Evolutionary conservation across 495 filamentous ascomycete genomes (phyloP).

Genomic region (Aspergillus diversus): DNA sequence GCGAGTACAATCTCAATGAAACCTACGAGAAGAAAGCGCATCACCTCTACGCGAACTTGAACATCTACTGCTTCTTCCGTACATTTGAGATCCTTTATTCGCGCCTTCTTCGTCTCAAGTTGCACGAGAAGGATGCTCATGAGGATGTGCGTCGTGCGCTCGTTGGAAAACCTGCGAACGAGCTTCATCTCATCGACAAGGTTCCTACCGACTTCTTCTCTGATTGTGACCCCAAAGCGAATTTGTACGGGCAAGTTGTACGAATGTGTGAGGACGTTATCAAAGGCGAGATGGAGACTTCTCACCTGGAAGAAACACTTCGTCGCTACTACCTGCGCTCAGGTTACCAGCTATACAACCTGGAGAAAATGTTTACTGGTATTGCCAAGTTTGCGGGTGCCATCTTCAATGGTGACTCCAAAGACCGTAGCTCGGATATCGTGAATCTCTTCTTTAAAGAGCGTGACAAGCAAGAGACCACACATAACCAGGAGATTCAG

Average conservation of each 20-base stretch:
- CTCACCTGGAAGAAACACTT: conserved; percentile 82
- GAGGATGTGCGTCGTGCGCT: conserved; percentile 69
- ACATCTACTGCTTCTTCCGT: conserved; percentile 90
- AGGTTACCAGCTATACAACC: conserved; percentile 88
- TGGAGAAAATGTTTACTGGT: conserved; percentile 79
- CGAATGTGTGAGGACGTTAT: conserved; percentile 70
- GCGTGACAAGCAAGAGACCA: conserved; percentile 77
- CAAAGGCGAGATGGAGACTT: conserved; percentile 75
- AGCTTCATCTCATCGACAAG: conserved; percentile 76
- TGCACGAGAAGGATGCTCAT: conserved; percentile 69
- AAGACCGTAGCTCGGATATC: conserved; percentile 89
- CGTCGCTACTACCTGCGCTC: conserved; percentile 84
- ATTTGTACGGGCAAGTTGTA: conserved; percentile 71
- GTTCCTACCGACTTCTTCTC: conserved; percentile 81
- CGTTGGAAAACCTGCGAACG: conserved; percentile 74
- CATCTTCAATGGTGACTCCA: conserved; percentile 78
- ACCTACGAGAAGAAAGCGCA: conserved; percentile 77
- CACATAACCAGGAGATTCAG: conserved; percentile 80
- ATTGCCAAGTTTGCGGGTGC: conserved; percentile 74
- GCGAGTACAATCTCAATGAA: conserved; percentile 74
- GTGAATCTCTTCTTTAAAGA: conserved; percentile 80
- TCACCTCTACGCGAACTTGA: conserved; percentile 86
- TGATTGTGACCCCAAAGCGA: conserved; percentile 61
- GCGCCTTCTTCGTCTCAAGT: conserved; percentile 80
- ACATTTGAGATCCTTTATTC: conserved; percentile 87